Conservation (phyloP, 1,284 basidiomycete genomes). For the Apiotrichum domesticum region DNA sequence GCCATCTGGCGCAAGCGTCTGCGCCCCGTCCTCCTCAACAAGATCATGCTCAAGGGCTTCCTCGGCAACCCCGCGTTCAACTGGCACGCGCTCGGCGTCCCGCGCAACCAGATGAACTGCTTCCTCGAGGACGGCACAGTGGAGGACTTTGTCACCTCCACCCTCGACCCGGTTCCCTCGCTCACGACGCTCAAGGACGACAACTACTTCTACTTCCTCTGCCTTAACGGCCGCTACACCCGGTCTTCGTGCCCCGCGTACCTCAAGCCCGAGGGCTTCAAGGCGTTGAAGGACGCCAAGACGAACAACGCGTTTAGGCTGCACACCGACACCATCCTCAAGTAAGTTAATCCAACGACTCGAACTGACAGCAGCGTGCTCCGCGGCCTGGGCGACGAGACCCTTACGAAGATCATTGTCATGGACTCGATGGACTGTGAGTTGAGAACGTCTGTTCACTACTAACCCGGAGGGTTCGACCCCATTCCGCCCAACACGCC, state of each 20-base stretch:
- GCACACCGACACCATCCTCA: constrained; percentile 71
- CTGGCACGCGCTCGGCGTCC: constrained; percentile 78
- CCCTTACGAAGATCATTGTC: constrained; percentile 61
- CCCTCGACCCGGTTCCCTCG: constrained; percentile 59
- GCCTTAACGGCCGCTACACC: constrained; percentile 62
- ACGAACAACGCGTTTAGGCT: constrained; percentile 61
- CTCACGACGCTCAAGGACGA: constrained; percentile 55
- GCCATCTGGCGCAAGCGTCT: constrained; percentile 60
- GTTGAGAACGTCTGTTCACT: constrained; percentile 6
- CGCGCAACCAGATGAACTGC: constrained; percentile 66
- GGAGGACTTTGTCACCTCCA: constrained; percentile 58
- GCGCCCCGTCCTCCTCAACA: constrained; percentile 62
- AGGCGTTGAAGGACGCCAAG: constrained; percentile 53
- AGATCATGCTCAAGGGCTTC: constrained; percentile 56
- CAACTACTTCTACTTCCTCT: constrained; percentile 65
- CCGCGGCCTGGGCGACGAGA: constrained; percentile 53
- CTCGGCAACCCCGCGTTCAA: constrained; percentile 63
- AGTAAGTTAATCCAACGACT: constrained; percentile 50
- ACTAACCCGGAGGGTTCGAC: constrained; percentile 52
- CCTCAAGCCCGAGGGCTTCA: constrained; percentile 63
- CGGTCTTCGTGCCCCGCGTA: constrained; percentile 65
- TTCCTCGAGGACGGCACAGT: constrained; percentile 61
- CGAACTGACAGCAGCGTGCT: constrained; percentile 52
- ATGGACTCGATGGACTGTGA: constrained; percentile 73
- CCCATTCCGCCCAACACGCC: constrained; percentile 51